Base-by-base conservation (phyloP, 1,284 basidiomycete genomes). In the Ganoderma sinense region DNA sequence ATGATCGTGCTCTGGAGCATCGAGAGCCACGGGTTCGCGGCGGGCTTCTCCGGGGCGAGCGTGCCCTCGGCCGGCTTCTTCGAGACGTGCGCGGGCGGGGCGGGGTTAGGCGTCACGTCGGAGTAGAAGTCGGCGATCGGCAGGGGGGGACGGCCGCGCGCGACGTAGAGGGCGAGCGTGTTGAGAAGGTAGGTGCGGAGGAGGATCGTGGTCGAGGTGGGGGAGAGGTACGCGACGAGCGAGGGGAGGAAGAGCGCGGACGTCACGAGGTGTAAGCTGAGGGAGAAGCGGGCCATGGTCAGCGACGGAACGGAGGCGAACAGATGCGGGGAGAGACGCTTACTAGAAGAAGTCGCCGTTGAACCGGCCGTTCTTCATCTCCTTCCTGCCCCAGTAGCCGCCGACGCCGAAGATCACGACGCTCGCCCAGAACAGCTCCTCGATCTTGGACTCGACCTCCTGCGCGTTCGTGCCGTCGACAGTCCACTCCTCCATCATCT, bases 11-110 rank as follows among this genome's bases (percentile, higher is more conserved):
- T 80, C 71, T 87, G 84, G 53, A 89, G 71, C 65, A 92, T 79
- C n/a, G 87, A 82, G 26, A 87, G 80, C 90, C 89, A 91, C 4
- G 84, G 78, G 71, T 89, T 86, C 20, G 85, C 85, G 2, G 79
- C 72, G 20, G 80, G 78, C 8, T 79, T 74, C 1, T 76, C 72
- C 0, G 78, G 72, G 14, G 82, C 81, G 36, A 85, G 80, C 5
- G 81, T 79, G 33, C 77, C 78, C 13, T 77, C 71, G 0, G 80
- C 75, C 4, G 83, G 80, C 53, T 16, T 23, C 33, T 16, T 43
- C 14, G 33, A 18, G 16, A 8, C 5, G 33, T 39, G 33, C 20
- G 33, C 51, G 10, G 75, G 61, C 29, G 70, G 62, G 0, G 40
- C 73, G 41, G 41, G 76, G 13, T 26, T 20, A 7, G 67, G 74